These are phyloP conservation scores for Lyophyllum shimeji DNA, from an alignment of 768 basidiomycete genomes.

Conservation along the genomic window DNA sequence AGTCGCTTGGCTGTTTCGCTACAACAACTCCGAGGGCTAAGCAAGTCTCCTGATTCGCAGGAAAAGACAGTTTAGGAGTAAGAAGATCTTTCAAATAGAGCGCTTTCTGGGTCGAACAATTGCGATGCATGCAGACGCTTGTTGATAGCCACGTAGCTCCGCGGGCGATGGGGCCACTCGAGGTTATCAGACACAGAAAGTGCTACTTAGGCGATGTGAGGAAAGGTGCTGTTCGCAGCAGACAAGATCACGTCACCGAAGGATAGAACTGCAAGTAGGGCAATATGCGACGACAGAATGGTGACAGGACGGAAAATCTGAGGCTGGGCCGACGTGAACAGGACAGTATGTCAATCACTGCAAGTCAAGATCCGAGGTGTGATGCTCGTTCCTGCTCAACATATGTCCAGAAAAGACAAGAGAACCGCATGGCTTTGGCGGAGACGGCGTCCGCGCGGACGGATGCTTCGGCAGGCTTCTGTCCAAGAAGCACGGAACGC, in stretches of 20 bases:
- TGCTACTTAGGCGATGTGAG: not conserved
- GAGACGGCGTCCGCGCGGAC: not conserved
- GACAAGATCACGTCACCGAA: not conserved
- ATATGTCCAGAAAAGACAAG: not conserved
- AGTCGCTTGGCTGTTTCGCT: not conserved
- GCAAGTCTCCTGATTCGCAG: not conserved
- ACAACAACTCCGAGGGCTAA: not conserved
- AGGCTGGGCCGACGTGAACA: not conserved
- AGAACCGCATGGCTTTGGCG: not conserved
- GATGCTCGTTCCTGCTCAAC: conserved; percentile 7
- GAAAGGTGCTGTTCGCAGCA: not conserved
- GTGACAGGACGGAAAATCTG: not conserved
- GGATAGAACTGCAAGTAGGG: not conserved
- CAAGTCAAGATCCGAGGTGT: conserved; percentile 8
- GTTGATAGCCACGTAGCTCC: not conserved
- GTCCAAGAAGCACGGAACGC: conserved; percentile 6
- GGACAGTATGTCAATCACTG: not conserved
- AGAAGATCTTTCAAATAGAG: not conserved
- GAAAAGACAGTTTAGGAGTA: not conserved
- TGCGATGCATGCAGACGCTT: not conserved
- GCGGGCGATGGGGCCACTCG: not conserved
- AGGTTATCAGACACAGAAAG: not conserved
- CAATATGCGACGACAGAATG: not conserved
- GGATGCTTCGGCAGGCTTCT: conserved; percentile 1
- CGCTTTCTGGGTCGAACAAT: not conserved